Evolutionary conservation across 1,139 yeast genomes (phyloP).

Genomic region (Yamadazyma kanchanaburiensis): DNA sequence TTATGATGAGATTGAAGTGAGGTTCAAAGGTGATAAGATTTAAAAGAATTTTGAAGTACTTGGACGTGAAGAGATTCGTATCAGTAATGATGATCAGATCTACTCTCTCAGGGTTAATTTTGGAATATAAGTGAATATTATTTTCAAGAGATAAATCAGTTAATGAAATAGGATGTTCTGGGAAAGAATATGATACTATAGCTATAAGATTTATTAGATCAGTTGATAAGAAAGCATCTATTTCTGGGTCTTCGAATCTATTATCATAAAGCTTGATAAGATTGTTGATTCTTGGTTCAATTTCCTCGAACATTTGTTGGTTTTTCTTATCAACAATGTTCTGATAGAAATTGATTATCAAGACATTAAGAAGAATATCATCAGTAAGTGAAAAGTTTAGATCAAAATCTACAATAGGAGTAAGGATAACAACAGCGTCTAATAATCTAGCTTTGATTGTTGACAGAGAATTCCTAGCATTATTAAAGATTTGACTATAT

Average conservation of each 20-base stretch:
- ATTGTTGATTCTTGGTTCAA: constrained; percentile 14
- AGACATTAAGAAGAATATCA: constrained; percentile 8
- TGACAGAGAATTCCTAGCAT: constrained; percentile 11
- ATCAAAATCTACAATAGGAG: constrained; percentile 11
- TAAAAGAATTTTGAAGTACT: constrained; percentile 27
- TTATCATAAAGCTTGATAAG: constrained; percentile 9
- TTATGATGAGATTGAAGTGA: constrained; percentile 17
- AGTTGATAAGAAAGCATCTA: constrained; percentile 14
- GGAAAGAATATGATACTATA: constrained; percentile 13
- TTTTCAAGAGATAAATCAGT: constrained; percentile 12
- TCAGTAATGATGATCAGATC: constrained; percentile 12
- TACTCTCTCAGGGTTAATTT: constrained; percentile 21
- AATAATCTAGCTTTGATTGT: constrained; percentile 22
- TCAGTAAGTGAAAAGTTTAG: constrained; percentile 7
- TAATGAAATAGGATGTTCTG: constrained; percentile 9
- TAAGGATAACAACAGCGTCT: constrained; percentile 18
- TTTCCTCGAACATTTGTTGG: constrained; percentile 8
- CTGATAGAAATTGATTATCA: constrained; percentile 25
- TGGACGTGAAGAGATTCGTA: constrained; percentile 18
- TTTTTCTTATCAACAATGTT: constrained; percentile 14
- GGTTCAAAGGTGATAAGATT: constrained; percentile 20
- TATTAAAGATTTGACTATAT: constrained; percentile 7
- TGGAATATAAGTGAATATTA: constrained; percentile 22
- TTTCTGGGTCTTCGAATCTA: constrained; percentile 11
- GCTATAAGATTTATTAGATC: constrained; percentile 18